phyloP scores from a whole-genome alignment of 345 rosid species.

The Leavenworthia alabamica region DNA sequence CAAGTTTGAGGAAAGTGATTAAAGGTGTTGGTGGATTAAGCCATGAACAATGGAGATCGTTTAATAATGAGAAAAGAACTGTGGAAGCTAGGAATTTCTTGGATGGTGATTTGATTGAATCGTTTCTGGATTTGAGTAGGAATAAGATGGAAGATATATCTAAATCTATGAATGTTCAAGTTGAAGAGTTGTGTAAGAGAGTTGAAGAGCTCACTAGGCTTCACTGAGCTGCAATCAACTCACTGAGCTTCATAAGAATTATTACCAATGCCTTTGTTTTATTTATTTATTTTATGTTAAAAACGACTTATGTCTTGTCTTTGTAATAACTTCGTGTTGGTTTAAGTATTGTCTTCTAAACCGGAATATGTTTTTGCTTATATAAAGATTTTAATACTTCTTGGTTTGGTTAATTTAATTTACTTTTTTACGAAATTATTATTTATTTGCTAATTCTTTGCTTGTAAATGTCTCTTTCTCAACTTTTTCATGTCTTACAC shows the following conservation, averaged over 20 bases:
- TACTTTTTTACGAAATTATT: not conserved
- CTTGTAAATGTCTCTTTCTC: constrained; percentile 22
- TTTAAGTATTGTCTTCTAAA: not conserved
- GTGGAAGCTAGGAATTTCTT: constrained; percentile 79
- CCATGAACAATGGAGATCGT: constrained; percentile 97
- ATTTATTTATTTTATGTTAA: not conserved
- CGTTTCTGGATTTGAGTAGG: constrained; percentile 82
- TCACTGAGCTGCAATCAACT: constrained; percentile 43
- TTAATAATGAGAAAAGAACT: constrained; percentile 86
- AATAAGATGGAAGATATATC: constrained; percentile 82
- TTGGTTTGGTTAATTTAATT: not conserved
- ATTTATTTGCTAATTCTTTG: constrained; percentile 15
- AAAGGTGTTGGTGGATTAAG: constrained; percentile 95
- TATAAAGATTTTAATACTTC: not conserved
- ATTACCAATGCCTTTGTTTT: not conserved
- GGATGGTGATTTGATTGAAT: constrained; percentile 87
- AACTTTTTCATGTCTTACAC: constrained; percentile 2
- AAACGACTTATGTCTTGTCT: too few species aligned
- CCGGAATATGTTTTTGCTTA: not conserved
- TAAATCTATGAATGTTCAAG: constrained; percentile 56
- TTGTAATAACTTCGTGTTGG: not conserved
- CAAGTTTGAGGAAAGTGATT: constrained; percentile 76
- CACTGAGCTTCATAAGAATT: too few species aligned
- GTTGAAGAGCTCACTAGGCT: constrained; percentile 91
- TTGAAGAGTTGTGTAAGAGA: constrained; percentile 84